These are phyloP conservation scores for Skeletonema potamos DNA, from an alignment of 108 stramenopile genomes.

Conservation along the genomic window DNA sequence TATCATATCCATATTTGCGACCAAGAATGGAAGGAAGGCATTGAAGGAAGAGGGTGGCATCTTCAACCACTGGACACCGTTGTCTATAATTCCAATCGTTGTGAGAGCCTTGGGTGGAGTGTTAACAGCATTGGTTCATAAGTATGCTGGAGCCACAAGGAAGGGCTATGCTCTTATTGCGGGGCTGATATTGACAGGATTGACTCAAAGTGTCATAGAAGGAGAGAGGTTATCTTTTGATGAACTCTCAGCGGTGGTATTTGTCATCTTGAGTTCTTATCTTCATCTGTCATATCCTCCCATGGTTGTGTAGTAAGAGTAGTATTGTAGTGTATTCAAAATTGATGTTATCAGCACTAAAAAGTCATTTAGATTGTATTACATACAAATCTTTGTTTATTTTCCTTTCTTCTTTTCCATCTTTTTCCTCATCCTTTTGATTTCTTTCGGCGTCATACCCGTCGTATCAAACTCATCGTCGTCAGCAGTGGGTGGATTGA, in stretches of 20 bases:
- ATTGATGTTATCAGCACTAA: slow-evolving; percentile 1
- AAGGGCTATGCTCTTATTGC: slow-evolving; percentile 77
- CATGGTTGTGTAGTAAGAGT: background rate
- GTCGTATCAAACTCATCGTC: slow-evolving; percentile 59
- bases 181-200: slow-evolving; percentile 55
- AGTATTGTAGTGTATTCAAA: background rate
- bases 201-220: slow-evolving; percentile 54
- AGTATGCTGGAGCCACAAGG: slow-evolving; percentile 70
- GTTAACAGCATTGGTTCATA: slow-evolving; percentile 77
- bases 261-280: slow-evolving; percentile 60
- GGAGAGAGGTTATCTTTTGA: slow-evolving; percentile 47
- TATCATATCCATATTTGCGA: slow-evolving; percentile 42
- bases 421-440: slow-evolving; percentile 76
- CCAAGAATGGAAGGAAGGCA: slow-evolving; percentile 38
- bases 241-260: slow-evolving; percentile 52
- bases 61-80: slow-evolving; percentile 44
- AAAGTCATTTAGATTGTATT: background rate
- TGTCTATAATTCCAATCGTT: slow-evolving; percentile 50
- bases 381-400: background rate
- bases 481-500: slow-evolving; percentile 48
- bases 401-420: slow-evolving; percentile 60
- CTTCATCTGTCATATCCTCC: slow-evolving; percentile 54
- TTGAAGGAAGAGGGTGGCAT: slow-evolving; percentile 43
- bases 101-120: slow-evolving; percentile 78
- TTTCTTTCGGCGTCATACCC: slow-evolving; percentile 74